Evolutionary conservation across 2,329 filamentous ascomycete genomes (phyloP), one percentile per base, ranked within the genome.

Genomic region (Pyrenochaeta sp.): DNA sequence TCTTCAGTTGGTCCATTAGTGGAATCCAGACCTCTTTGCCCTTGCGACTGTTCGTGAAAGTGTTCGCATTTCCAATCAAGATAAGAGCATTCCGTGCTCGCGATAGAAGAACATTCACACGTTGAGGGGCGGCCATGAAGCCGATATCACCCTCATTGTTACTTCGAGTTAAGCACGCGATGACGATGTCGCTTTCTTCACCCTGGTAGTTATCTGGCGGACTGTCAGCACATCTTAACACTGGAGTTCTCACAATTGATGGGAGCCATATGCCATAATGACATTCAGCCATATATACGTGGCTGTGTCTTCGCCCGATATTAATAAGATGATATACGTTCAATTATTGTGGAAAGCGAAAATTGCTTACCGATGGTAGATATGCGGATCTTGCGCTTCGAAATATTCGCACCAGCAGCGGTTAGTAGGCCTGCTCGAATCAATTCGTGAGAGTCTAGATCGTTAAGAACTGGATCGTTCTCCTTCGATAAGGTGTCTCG

Each of bases 151-250:
- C 82, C 0, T 67, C 65, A 0, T 64, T 51, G 57, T 92, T 92
- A 68, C 88, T 89, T 4, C 90, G 78, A 0, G 88, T 90, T 10
- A 92, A 71, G 0, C 87, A 89, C 0, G 79, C 84, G 7, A 93
- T 82, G 0, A 92, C 86, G 14, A 93, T 88, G 1, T 92, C 85
- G 32, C 85, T 87, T 59, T 93, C 90, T 64, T 92, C 90, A 1
- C 90, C 89, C 68, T 92, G 90, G 51, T 90, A 93, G 56, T 92
- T 92, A 56, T 92, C 89, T 88, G 18, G 2, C 4, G 18, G 3
- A 15, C 14, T 31, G 23, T 56, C 23, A 56, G 36, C 23, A 9
- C 6, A 29, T 7, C 20, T 35, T 31, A n/a, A n/a, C n/a, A n/a
- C n/a, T n/a, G n/a, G n/a, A n/a, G n/a, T n/a, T n/a, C n/a, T n/a